A percentile compares a stretch with the other conserved stretches of the same genome.
phyloP scores from a whole-genome alignment of 345 rosid species.

The Bruguiera gymnorhiza region DNA sequence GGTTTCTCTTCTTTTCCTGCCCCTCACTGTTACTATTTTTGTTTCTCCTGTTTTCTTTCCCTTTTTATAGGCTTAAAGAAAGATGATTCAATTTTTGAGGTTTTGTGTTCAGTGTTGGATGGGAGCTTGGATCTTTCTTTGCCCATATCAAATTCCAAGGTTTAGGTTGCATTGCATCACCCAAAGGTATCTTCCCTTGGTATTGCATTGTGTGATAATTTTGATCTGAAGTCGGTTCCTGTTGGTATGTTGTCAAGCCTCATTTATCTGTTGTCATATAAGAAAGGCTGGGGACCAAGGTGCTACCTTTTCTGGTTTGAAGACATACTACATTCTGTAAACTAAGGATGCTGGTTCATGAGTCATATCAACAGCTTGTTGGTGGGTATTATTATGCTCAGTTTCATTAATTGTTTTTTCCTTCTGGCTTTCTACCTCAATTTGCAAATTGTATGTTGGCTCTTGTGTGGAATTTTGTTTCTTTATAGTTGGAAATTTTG shows the following conservation, averaged over 20 bases:
- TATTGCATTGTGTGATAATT: slow-evolving; percentile 8
- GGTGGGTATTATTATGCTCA: slow-evolving; percentile 2
- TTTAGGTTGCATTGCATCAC: slow-evolving; percentile 82
- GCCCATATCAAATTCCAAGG: slow-evolving; percentile 56
- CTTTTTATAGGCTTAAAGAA: slow-evolving; percentile 47
- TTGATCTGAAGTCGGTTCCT: not conserved
- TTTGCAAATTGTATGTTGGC: too few relatives aligned
- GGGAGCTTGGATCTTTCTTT: slow-evolving; percentile 47
- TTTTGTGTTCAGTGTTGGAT: slow-evolving; percentile 55
- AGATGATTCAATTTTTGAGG: slow-evolving; percentile 47
- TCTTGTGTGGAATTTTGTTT: too few relatives aligned
- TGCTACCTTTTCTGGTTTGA: slow-evolving; percentile 61
- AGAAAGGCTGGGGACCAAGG: slow-evolving; percentile 67
- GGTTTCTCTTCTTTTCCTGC: slow-evolving; percentile 1
- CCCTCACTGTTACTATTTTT: not conserved
- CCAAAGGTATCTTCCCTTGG: slow-evolving; percentile 54
- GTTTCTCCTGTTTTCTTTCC: not conserved
- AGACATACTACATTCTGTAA: slow-evolving; percentile 43
- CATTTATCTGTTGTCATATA: slow-evolving; percentile 14
- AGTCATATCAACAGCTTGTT: slow-evolving; percentile 37
- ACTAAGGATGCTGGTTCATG: slow-evolving; percentile 41
- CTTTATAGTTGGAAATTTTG: too few relatives aligned
- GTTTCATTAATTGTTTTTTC: not conserved
- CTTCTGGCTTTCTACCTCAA: too few relatives aligned
- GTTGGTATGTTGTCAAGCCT: slow-evolving; percentile 8